Evolutionary conservation across 352 stramenopile species (phyloP), one percentile per base, ranked within the genome.

Genomic region (Phytopythium vexans): DNA sequence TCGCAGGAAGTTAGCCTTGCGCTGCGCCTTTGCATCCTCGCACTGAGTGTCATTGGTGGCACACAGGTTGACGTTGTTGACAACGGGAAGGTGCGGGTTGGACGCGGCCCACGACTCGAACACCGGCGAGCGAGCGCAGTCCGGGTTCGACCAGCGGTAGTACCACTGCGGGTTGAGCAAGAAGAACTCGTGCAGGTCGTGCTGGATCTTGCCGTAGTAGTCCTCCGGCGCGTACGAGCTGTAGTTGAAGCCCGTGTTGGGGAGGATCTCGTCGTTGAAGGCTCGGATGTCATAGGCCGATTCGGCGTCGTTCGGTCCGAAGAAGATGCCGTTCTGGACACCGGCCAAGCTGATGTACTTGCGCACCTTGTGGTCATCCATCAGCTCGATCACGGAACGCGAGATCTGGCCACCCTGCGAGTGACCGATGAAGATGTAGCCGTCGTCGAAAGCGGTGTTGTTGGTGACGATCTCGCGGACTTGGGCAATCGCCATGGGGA

Each of bases 341-440:
- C 66, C 72, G 0, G 74, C 72, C 6, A 88, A 37, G 31, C 60
- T 78, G 44, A 88, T 61, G 44, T 78, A 71, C 6, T 53, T 67
- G 38, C 82, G 54, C 2, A 68, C 67, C 0, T 77, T 72, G 65
- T 87, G 73, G 52, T 82, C 69, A 35, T 87, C 69, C 76, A 79
- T 82, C 36, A 76, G 43, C 54, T 87, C 71, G 14, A 80, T 64
- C 32, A 88, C 74, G 0, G 54, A 60, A 3, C 72, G 63, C 37
- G 72, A 64, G 16, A 85, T 62, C 15, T 69, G 46, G 1, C 49
- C 72, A 32, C 77, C 77, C 43, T 83, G 69, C 3, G 73, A 87
- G 41, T 83, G 67, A 0, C 44, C 67, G 11, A 88, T 67, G 41
- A 88, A 70, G 7, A 77, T 51, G 62, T 83, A 85, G 36, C 70